Percentiles rank a stretch among this genome's conserved stretches.
Conservation (phyloP, 352 stramenopile genomes). For the Achlya hypogyna region DNA sequence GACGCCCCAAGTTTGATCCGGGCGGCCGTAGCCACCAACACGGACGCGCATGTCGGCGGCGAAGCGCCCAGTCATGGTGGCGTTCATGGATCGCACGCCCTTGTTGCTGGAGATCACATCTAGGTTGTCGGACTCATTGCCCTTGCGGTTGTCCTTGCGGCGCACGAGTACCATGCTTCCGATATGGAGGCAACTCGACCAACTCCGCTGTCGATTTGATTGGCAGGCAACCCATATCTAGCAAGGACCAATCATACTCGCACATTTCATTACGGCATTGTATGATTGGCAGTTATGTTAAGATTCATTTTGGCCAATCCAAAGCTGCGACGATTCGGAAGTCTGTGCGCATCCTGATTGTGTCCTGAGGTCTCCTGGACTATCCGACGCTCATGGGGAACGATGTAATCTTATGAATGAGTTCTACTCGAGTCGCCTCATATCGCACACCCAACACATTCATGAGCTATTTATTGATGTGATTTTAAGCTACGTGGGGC, state of each 20-base stretch:
- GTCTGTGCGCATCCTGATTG: too few species aligned
- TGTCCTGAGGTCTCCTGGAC: too few species aligned
- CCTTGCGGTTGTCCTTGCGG: constrained; percentile 55
- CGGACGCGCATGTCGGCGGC: constrained; percentile 70
- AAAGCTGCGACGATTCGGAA: too few species aligned
- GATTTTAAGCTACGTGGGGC: too few species aligned
- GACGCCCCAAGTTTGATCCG: constrained; percentile 69
- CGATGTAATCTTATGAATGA: too few species aligned
- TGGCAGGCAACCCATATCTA: not conserved
- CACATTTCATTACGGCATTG: not conserved
- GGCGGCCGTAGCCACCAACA: constrained; percentile 58
- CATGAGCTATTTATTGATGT: too few species aligned
- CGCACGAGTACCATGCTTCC: constrained; percentile 59
- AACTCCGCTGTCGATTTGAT: not conserved
- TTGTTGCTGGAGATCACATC: constrained; percentile 57
- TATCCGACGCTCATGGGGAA: too few species aligned
- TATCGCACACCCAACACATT: too few species aligned
- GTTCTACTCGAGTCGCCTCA: too few species aligned
- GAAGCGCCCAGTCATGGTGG: constrained; percentile 37
- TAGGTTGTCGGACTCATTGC: constrained; percentile 52
- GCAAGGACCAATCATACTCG: not conserved
- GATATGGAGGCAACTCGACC: not conserved
- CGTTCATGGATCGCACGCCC: constrained; percentile 43
- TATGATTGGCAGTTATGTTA: not conserved
- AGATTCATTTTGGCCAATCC: not conserved